Base-by-base conservation (phyloP, 2,329 filamentous ascomycete genomes). In the Amauroascus niger region DNA sequence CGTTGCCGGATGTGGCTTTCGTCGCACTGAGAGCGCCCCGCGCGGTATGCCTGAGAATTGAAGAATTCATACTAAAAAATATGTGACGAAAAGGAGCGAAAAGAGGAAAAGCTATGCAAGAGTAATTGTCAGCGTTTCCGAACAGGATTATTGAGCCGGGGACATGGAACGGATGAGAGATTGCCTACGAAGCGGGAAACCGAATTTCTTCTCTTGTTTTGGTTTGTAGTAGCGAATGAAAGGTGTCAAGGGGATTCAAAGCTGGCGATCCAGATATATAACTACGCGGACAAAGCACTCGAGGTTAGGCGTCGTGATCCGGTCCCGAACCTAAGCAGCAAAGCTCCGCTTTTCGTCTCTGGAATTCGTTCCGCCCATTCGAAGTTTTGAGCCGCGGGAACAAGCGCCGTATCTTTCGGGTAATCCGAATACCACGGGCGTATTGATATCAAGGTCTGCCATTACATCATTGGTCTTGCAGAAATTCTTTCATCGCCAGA, bases 11-110 rank as follows among this genome's bases (percentile, higher is more conserved):
- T n/a, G 50, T 37, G 9, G 39, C 32, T 16, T 35, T 51, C 18
- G 39, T 44, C 22, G 47, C 32, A 13, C 28, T 55, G 18, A 49
- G 50, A 3, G 50, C 37, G 9, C 37, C 41, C 8, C 58, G 49
- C 26, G 49, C 49, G 8, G 47, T 32, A n/a, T 43, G 55, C 30
- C 53, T 37, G 8, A 58, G 13, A 22, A 48, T 20, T 5, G 45
- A 58, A 9, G 46, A 14, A 24, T 49, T 58, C 58, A 60, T 60
- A 26, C 13, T 52, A 40, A 39, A 7, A 20, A 28, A 3, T 13
- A 16, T 35, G 24, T 33, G 41, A 28, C 2, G 6, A 13, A 45
- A 8, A 28, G 13, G 3, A 45, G 14, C 35, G 16, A 7, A 5
- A n/a, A 7, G 16, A 9, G 18, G 18, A 9, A 14, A 39, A 14